Evolutionary conservation across 2,329 filamentous ascomycete species (phyloP).

Genomic region (Clonostachys rhizophaga): DNA sequence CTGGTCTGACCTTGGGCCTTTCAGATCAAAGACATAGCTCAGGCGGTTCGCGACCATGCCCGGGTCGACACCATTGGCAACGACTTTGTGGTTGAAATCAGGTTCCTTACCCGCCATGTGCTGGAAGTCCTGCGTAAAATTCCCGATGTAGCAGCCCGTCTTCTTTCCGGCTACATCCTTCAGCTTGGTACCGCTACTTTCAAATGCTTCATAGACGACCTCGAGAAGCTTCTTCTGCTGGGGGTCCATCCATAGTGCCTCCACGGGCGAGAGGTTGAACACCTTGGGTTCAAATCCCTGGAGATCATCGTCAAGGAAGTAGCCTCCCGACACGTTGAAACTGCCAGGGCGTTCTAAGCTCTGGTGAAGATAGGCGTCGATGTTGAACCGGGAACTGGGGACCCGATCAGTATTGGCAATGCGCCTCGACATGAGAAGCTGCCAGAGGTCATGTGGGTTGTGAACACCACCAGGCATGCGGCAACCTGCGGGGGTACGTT

Average conservation of each 20-base stretch:
- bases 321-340: constrained; percentile 1
- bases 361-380: not conserved
- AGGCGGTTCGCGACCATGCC: constrained; percentile 5
- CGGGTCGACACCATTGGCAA: not conserved
- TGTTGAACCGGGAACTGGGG: constrained; percentile 1
- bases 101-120: not conserved
- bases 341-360: not conserved
- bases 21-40: constrained; percentile 5
- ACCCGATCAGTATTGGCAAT: constrained; percentile 1
- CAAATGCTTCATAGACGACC: constrained; percentile 10
- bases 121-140: constrained; percentile 1
- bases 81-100: not conserved
- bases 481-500: constrained; percentile 1
- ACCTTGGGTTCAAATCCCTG: constrained; percentile 3
- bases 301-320: constrained; percentile 3
- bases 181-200: constrained; percentile 8
- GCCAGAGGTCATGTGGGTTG: constrained; percentile 7
- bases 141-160: not conserved
- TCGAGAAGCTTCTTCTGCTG: constrained; percentile 11
- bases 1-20: constrained; percentile 1
- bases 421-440: constrained; percentile 6
- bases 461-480: constrained; percentile 3
- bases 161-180: not conserved
- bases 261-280: constrained; percentile 2
- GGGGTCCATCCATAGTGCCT: constrained; percentile 5